These are phyloP conservation scores for Nyssa sinensis DNA, from an alignment of 148 eudicot genomes.

Conservation along the genomic window DNA sequence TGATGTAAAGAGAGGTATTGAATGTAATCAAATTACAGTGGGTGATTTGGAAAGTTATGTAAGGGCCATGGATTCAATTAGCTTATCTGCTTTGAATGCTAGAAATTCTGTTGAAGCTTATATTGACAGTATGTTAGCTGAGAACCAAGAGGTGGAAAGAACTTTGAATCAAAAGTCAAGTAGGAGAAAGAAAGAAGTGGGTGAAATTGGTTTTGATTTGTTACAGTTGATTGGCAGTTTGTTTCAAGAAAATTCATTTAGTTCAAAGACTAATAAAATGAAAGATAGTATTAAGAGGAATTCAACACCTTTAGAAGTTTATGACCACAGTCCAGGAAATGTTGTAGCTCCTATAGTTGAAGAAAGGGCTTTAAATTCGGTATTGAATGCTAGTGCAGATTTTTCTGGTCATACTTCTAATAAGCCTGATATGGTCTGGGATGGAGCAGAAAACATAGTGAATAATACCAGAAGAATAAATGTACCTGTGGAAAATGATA, in stretches of 20 bases:
- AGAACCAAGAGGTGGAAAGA: constrained; percentile 41
- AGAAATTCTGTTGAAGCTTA: constrained; percentile 49
- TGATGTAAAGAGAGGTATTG: constrained; percentile 46
- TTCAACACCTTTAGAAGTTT: constrained; percentile 21
- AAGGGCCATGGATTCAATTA: constrained; percentile 45
- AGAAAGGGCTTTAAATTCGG: constrained; percentile 22
- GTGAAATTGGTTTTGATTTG: constrained; percentile 40
- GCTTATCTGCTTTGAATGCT: constrained; percentile 37
- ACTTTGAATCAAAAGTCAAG: constrained; percentile 29
- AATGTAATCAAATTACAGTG: constrained; percentile 47
- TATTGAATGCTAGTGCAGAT: constrained; percentile 11
- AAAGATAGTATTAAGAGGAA: constrained; percentile 44
- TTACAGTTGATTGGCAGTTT: constrained; percentile 39
- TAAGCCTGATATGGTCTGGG: constrained; percentile 1
- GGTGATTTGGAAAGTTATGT: constrained; percentile 68
- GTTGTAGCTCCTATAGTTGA: constrained; percentile 28
- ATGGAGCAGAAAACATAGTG: constrained; percentile 17
- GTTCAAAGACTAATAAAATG: constrained; percentile 33
- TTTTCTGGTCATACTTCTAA: constrained; percentile 14
- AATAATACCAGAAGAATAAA: constrained; percentile 23
- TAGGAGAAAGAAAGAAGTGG: constrained; percentile 46
- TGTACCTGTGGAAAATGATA: constrained; percentile 19
- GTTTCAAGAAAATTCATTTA: constrained; percentile 28
- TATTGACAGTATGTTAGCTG: constrained; percentile 27
- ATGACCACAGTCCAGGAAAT: constrained; percentile 22